Evolutionary conservation across 129 eudicot species (phyloP).

Genomic region (Oenanthe sinensis): DNA sequence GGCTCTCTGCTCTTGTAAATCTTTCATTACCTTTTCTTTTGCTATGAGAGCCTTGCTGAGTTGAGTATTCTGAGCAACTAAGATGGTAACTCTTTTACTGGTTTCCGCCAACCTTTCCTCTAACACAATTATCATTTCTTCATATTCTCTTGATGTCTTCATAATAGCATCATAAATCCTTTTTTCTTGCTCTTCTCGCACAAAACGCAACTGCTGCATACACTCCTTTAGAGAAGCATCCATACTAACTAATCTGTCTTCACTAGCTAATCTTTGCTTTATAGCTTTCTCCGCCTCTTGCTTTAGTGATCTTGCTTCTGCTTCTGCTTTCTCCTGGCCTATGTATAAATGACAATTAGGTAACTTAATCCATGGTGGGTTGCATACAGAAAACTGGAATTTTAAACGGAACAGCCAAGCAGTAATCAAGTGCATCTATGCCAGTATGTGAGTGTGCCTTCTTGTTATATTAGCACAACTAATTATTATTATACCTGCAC

Average conservation of each 20-base stretch:
- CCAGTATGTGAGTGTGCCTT: not conserved
- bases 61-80: constrained; percentile 51
- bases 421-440: not conserved
- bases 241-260: constrained; percentile 50
- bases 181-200: constrained; percentile 85
- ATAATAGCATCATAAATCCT: constrained; percentile 63
- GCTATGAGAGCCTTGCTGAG: constrained; percentile 47
- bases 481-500: constrained; percentile 48
- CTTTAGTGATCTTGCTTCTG: constrained; percentile 51
- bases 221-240: constrained; percentile 91
- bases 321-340: constrained; percentile 92
- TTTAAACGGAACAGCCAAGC: not conserved
- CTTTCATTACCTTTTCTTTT: constrained; percentile 57
- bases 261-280: constrained; percentile 48
- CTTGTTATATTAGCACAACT: not conserved
- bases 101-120: constrained; percentile 63
- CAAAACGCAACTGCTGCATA: constrained; percentile 83
- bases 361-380: not conserved
- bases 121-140: constrained; percentile 26
- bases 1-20: constrained; percentile 31
- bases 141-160: constrained; percentile 64
- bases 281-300: constrained; percentile 65
- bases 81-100: constrained; percentile 33
- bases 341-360: not conserved
- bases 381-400: not conserved